Conservation (phyloP, 2,329 filamentous ascomycete species). For the Metarhizium sp. region DNA sequence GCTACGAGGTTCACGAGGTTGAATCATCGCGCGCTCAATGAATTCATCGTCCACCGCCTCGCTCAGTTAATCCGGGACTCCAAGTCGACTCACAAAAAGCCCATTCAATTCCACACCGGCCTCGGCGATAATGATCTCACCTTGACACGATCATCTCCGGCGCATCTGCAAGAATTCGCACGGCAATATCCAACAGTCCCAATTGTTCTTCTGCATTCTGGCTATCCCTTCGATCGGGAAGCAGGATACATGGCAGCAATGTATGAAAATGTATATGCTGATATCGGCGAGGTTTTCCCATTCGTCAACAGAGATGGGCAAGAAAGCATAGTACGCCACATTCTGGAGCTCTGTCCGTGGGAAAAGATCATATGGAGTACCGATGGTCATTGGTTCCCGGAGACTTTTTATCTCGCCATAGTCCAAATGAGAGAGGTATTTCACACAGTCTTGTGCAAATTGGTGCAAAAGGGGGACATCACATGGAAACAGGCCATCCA, state of each 20-base stretch:
- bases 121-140: conserved; percentile 72
- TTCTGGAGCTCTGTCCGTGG: conserved; percentile 65
- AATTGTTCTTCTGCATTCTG: conserved; percentile 69
- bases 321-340: conserved; percentile 58
- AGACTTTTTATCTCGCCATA: conserved; percentile 66
- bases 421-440: conserved; percentile 63
- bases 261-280: conserved; percentile 72
- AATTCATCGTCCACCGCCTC: conserved; percentile 56
- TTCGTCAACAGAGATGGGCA: conserved; percentile 70
- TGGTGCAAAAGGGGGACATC: conserved; percentile 55
- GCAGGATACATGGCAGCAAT: conserved; percentile 68
- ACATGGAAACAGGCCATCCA: conserved; percentile 51
- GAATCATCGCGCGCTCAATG: conserved; percentile 56
- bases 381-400: conserved; percentile 70
- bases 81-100: conserved; percentile 46
- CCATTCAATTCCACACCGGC: conserved; percentile 76
- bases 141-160: conserved; percentile 60
- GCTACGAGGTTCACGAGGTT: conserved; percentile 39
- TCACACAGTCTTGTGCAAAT: conserved; percentile 57
- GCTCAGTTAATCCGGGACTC: conserved; percentile 47
- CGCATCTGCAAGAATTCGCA: conserved; percentile 66
- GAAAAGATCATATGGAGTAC: conserved; percentile 74
- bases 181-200: conserved; percentile 58
- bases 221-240: conserved; percentile 74
- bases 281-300: conserved; percentile 77